Evolutionary conservation across 192 early-diverging fungal genomes (phyloP), one percentile per base, ranked within the genome.

Genomic region (Cladochytrium replicatum): DNA sequence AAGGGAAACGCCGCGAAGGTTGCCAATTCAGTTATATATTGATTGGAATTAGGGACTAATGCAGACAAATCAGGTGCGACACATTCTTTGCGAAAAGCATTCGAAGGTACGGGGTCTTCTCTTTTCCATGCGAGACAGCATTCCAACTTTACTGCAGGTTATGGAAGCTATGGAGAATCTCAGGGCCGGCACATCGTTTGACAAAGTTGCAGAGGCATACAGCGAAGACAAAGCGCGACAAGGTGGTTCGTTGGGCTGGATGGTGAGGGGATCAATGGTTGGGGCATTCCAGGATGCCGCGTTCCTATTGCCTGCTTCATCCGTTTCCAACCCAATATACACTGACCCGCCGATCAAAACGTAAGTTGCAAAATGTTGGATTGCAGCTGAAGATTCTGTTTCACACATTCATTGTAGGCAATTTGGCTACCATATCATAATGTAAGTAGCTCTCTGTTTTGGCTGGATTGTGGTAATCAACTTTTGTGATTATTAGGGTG

Each of bases 41-140:
- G n/a, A n/a, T n/a, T n/a, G n/a, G n/a, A n/a, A n/a, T n/a, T n/a
- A n/a, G n/a, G n/a, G n/a, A n/a, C n/a, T n/a, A n/a, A n/a, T 29
- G n/a, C 13, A 31, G 2, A 37, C 37, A 7, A 6, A 6, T 6
- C 28, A 67, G 59, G 79, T 86, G 19, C 71, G 86, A 23, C 85
- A 91, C 63, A 88, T 88, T 49, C 69, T 91, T 4, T 91, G 88
- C 64, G 87, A 87, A 50, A 91, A 88, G 47, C 82, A 87, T 23
- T 60, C 70, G 22, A 86, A 77, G 61, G 78, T 69, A 44, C 48
- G 22, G 1, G 23, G 21, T 19, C 37, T 60, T 26, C 24, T 53
- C 13, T 17, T 61, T n/a, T 19, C 8, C 22, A 57, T 9, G 22
- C 8, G 25, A 41, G 27, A 57, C 6, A 40, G 41, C 57, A 34